Conservation (phyloP, 441 rosid species). For the Mallotus repandus region DNA sequence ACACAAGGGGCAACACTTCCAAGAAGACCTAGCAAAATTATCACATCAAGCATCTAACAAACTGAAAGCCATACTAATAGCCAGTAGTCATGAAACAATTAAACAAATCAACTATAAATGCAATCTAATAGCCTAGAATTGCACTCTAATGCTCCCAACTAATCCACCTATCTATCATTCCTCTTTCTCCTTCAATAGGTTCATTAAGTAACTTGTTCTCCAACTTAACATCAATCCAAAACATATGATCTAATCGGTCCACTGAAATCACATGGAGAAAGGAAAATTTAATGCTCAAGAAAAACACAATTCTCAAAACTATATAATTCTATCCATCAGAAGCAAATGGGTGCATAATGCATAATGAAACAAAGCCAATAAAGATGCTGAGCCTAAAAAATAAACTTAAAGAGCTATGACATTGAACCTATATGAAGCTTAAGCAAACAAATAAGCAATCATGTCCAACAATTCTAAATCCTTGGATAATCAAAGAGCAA, state of each 20-base stretch:
- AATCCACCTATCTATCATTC: not conserved
- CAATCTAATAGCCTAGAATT: not conserved
- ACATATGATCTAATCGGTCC: not conserved
- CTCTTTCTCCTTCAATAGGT: not conserved
- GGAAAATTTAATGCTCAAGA: too few relatives aligned
- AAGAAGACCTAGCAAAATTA: conserved; percentile 60
- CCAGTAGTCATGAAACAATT: not conserved
- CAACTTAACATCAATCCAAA: not conserved
- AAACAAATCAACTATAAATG: not conserved
- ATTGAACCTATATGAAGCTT: not conserved
- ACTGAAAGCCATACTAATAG: not conserved
- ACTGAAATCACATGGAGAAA: not conserved
- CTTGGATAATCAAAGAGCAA: too few relatives aligned
- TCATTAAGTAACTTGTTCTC: not conserved
- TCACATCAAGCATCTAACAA: not conserved
- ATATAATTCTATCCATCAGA: not conserved
- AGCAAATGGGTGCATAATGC: not conserved
- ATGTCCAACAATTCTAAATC: not conserved
- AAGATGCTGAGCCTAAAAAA: not conserved
- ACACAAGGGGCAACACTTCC: conserved; percentile 91
- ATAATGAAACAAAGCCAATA: not conserved
- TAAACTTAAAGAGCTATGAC: not conserved
- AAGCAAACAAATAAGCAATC: not conserved
- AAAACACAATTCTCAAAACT: too few relatives aligned
- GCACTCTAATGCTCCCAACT: not conserved